phyloP scores from a whole-genome alignment of 2,329 filamentous ascomycete genomes.

The Fusarium zealandicum region DNA sequence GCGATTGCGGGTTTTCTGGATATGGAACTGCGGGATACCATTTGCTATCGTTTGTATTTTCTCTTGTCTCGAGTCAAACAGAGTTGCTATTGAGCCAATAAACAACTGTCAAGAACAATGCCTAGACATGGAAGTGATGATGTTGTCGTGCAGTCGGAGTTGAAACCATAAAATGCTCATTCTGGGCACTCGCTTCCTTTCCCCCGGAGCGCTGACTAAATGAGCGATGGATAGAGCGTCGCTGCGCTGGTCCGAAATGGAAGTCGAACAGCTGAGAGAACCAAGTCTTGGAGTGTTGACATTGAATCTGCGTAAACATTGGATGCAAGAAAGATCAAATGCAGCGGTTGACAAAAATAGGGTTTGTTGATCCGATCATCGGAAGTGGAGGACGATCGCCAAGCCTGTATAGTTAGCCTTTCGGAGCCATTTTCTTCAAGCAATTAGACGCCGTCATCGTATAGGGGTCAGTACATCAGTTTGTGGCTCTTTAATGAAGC shows the following conservation, averaged over 20 bases:
- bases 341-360: no score
- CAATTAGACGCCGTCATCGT: no score
- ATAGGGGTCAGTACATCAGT: no score
- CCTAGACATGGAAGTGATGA: background rate
- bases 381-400: no score
- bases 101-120: slow-evolving; percentile 9
- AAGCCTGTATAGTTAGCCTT: background rate
- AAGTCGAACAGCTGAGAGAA: background rate
- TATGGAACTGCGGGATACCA: slow-evolving; percentile 36
- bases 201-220: slow-evolving; percentile 28
- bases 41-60: slow-evolving; percentile 28
- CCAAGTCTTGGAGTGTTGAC: accelerated
- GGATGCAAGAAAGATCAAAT: no score
- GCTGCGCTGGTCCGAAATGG: background rate
- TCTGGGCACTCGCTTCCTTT: slow-evolving; percentile 21
- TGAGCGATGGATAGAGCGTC: background rate
- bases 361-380: no score
- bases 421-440: slow-evolving; percentile 1
- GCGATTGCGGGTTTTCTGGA: slow-evolving; percentile 19
- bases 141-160: slow-evolving; percentile 7
- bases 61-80: slow-evolving; percentile 19
- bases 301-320: no score
- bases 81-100: slow-evolving; percentile 9
- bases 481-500: no score
- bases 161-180: slow-evolving; percentile 23